Evolutionary conservation across 805 yeast genomes (phyloP).

Genomic region (Candida anglica): DNA sequence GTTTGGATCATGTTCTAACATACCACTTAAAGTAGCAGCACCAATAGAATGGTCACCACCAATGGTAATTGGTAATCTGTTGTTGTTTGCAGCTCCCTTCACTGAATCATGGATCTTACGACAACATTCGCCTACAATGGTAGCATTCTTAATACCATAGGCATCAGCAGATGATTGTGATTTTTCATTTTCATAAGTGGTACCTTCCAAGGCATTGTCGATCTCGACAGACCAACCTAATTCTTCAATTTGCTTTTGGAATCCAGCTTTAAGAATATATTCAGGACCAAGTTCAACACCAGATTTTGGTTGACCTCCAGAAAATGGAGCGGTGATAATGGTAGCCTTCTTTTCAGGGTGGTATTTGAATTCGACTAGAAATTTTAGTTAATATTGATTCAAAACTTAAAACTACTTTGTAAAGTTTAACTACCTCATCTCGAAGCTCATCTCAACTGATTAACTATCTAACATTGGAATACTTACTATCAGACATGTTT

Average conservation of each 20-base stretch:
- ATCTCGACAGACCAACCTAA: conserved; percentile 70
- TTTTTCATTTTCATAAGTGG: conserved; percentile 45
- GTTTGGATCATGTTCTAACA: conserved; percentile 73
- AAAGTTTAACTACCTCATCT: not conserved
- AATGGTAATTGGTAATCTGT: conserved; percentile 69
- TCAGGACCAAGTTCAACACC: conserved; percentile 97
- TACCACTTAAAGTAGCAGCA: conserved; percentile 87
- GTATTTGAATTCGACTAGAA: conserved; percentile 45
- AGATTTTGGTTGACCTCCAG: conserved; percentile 91
- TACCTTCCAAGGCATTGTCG: conserved; percentile 49
- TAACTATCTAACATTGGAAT: too few species aligned
- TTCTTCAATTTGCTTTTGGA: conserved; percentile 54
- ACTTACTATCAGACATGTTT: too few species aligned
- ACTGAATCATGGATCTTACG: conserved; percentile 61
- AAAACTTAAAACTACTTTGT: not conserved
- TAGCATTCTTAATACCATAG: conserved; percentile 67
- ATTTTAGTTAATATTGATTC: not conserved
- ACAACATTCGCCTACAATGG: conserved; percentile 72
- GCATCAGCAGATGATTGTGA: conserved; percentile 15
- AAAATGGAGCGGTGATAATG: conserved; percentile 86
- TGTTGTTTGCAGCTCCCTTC: conserved; percentile 39
- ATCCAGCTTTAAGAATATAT: conserved; percentile 68
- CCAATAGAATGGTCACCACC: conserved; percentile 99
- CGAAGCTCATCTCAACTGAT: too few species aligned
- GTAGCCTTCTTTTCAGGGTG: conserved; percentile 54